Percentiles rank a stretch among this genome's conserved stretches.
Evolutionary conservation across 768 basidiomycete genomes (phyloP).

Genomic region (Pleurotus cornucopiae): DNA sequence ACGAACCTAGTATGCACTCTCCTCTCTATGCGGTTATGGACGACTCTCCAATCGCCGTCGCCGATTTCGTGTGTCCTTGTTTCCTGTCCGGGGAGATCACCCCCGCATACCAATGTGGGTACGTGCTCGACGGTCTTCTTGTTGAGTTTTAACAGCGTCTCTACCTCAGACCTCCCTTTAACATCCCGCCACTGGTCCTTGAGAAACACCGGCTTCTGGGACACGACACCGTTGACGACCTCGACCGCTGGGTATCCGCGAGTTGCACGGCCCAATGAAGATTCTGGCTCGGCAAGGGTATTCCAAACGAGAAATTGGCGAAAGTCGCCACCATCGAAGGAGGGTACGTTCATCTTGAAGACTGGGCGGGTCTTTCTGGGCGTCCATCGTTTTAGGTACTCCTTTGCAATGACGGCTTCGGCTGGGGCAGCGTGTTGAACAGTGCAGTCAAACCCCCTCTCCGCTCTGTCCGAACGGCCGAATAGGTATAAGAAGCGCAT

Average conservation of each 20-base stretch:
- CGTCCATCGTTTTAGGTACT: neutral
- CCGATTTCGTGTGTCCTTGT: constrained; percentile 10
- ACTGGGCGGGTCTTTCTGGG: neutral
- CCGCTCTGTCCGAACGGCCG: neutral
- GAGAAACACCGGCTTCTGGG: no score
- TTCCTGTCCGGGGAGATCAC: constrained; percentile 15
- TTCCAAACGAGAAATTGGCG: constrained; percentile 1
- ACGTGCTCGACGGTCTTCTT: constrained; percentile 16
- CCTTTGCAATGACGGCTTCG: neutral
- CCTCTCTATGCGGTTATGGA: neutral
- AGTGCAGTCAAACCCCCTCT: neutral
- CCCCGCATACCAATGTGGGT: constrained; percentile 17
- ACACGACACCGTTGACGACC: no score
- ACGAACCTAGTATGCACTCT: neutral
- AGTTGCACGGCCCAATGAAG: no score
- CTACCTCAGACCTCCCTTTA: no score
- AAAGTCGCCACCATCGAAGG: neutral
- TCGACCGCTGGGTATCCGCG: no score
- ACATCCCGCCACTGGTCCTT: no score
- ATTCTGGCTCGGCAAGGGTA: neutral
- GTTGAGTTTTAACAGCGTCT: neutral
- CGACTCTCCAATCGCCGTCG: constrained; percentile 9
- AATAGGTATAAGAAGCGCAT: constrained; percentile 21
- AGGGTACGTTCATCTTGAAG: neutral
- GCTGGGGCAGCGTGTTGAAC: neutral